These are phyloP conservation scores for Leccinum obscurum DNA, from an alignment of 768 basidiomycete species.

Conservation along the genomic window DNA sequence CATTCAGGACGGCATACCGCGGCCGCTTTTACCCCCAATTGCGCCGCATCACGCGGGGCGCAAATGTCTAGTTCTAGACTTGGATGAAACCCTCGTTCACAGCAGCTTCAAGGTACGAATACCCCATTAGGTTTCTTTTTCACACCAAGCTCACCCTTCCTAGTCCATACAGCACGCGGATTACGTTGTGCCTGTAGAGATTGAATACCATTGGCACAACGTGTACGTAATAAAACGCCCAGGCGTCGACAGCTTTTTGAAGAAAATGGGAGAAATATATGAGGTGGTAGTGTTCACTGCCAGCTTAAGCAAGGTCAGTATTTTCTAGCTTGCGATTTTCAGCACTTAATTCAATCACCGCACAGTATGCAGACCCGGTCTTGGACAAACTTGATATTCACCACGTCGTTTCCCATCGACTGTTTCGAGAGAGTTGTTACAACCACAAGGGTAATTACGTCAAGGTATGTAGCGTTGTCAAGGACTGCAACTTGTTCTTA, in stretches of 20 bases:
- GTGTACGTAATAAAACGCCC: conserved; percentile 99
- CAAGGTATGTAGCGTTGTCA: conserved; percentile 61
- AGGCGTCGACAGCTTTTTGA: conserved; percentile 95
- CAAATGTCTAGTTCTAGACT: conserved; percentile 95
- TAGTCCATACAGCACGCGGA: conserved; percentile 94
- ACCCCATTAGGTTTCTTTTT: conserved; percentile 1
- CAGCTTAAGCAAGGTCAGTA: conserved; percentile 88
- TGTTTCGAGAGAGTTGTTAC: conserved; percentile 98
- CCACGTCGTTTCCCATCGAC: conserved; percentile 87
- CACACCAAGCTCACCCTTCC: conserved; percentile 9
- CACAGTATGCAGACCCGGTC: conserved; percentile 96
- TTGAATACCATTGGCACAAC: conserved; percentile 97
- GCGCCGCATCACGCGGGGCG: conserved; percentile 77
- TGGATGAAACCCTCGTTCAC: conserved; percentile 97
- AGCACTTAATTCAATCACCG: conserved; percentile 13
- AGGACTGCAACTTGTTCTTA: conserved; percentile 2
- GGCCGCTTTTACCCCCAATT: conserved; percentile 86
- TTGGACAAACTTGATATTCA: conserved; percentile 94
- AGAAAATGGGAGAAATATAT: conserved; percentile 98
- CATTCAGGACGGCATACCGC: conserved; percentile 77
- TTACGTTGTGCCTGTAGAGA: conserved; percentile 98
- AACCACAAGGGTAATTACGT: conserved; percentile 99
- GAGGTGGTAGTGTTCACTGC: conserved; percentile 99
- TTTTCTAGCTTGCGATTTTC: not conserved
- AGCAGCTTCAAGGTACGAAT: conserved; percentile 91